Evolutionary conservation across 2,329 filamentous ascomycete genomes (phyloP).

Genomic region (Beauveria brongniartii): DNA sequence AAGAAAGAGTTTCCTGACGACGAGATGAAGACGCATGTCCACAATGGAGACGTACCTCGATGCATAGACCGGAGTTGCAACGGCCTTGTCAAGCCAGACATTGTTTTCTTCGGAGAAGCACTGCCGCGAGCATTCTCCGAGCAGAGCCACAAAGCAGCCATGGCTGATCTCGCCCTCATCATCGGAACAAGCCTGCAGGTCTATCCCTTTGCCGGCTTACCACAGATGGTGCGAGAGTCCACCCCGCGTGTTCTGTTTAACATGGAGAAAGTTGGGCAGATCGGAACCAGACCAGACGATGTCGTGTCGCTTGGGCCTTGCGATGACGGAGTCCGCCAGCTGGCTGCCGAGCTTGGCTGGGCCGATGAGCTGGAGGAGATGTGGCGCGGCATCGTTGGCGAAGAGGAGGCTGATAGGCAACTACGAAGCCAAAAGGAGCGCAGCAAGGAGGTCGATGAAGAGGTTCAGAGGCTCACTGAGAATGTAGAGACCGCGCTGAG

Average conservation of each 20-base stretch:
- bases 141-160: constrained; percentile 37
- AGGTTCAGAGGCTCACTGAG: constrained; percentile 32
- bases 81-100: constrained; percentile 85
- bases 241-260: constrained; percentile 82
- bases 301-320: constrained; percentile 77
- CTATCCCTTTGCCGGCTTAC: constrained; percentile 80
- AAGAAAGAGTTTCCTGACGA: constrained; percentile 61
- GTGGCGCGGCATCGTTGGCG: constrained; percentile 62
- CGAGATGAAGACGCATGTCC: constrained; percentile 63
- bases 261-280: constrained; percentile 67
- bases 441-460: constrained; percentile 31
- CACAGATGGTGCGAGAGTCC: constrained; percentile 50
- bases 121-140: constrained; percentile 35
- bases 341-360: constrained; percentile 82
- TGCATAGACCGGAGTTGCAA: constrained; percentile 57
- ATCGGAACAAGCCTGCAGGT: constrained; percentile 85
- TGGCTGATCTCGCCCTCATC: constrained; percentile 72
- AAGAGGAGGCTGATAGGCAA: constrained; percentile 47
- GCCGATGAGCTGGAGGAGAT: constrained; percentile 67
- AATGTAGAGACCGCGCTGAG: constrained; percentile 27
- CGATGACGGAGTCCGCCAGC: constrained; percentile 68
- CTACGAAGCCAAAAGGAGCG: constrained; percentile 23
- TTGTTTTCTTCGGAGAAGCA: constrained; percentile 84
- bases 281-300: constrained; percentile 75
- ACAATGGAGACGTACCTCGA: constrained; percentile 58